Evolutionary conservation across 768 basidiomycete genomes (phyloP), one percentile per base, ranked within the genome.

Genomic region (Naganishia onofrii): DNA sequence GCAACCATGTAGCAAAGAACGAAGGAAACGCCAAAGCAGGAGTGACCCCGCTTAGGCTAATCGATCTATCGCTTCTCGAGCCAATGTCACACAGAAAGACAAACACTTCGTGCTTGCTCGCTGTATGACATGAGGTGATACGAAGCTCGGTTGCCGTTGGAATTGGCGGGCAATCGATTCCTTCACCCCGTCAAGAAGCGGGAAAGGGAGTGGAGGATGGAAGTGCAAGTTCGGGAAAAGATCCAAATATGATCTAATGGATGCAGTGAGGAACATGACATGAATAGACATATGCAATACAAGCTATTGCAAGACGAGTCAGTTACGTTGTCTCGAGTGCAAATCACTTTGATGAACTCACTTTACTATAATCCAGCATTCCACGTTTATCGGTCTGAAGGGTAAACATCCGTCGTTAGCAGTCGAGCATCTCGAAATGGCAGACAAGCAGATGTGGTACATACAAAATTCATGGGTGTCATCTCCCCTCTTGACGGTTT

Each of bases 381-480:
- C 38, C 44, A 42, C 23, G 13, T 44, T 71, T 72, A 76, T 73
- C 77, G 76, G 70, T 78, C 77, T 78, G 67, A 12, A 19, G 38
- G 32, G 42, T n/a, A 32, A 42, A 29, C 26, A 57, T 36, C 38
- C 31, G 66, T 32, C 69, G 53, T 38, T 21, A 26, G n/a, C 6
- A 21, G 26, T 26, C 34, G 34, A 19, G 32, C 3, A 23, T 56
- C 12, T 26, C 23, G 44, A 23, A 28, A 4, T 46, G 9, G 19
- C 28, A 70, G 2, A 13, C 60, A 15, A 6, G 26, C 15, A 53
- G 29, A 57, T 31, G 26, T 21, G 55, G 42, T 28, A 80, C 84
- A 73, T 76, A 90, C 93, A 99, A 82, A 99, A 99, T 73, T 96
- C 95, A 82, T 91, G 90, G 32, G 93, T 97, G 77, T 98, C 95